Conservation (phyloP, 163 green algal species). For the Scenedesmus sp. region DNA sequence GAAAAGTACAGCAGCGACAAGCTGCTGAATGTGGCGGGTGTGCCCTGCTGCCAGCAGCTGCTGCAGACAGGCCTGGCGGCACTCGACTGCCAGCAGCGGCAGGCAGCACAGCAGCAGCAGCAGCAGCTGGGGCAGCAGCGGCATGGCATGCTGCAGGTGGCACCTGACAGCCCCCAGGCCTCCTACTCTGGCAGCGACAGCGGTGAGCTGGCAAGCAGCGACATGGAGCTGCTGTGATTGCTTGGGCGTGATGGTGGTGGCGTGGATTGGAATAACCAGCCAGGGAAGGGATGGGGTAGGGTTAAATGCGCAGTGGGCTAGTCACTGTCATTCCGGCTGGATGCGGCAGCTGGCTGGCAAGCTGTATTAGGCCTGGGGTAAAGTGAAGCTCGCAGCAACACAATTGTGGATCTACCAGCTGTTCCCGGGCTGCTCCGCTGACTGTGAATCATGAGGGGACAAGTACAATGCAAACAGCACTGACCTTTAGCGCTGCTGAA, state of each 20-base stretch:
- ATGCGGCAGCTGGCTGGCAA: background rate
- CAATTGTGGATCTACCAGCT: background rate
- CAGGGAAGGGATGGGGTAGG: background rate
- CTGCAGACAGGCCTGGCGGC: background rate
- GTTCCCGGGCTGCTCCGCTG: background rate
- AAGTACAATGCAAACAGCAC: background rate
- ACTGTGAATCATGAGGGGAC: constrained; percentile 30
- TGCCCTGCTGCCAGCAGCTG: constrained; percentile 24
- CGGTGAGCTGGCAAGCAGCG: constrained; percentile 23
- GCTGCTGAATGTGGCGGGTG: constrained; percentile 38
- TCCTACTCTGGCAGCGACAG: background rate
- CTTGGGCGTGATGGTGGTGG: background rate
- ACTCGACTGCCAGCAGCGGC: background rate
- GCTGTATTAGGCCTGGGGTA: background rate
- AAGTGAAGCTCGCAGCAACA: background rate
- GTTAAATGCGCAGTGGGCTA: background rate
- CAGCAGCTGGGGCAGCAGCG: too few relatives aligned
- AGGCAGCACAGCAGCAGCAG: constrained; percentile 19
- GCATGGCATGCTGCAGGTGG: background rate
- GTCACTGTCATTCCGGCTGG: background rate
- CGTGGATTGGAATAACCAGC: background rate
- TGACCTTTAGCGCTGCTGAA: constrained; percentile 16
- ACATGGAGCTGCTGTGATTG: constrained; percentile 28
- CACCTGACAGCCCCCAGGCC: background rate
- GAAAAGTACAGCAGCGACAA: constrained; percentile 56